Base-by-base conservation (phyloP, 805 yeast species). In the Sungouiella blattae region DNA sequence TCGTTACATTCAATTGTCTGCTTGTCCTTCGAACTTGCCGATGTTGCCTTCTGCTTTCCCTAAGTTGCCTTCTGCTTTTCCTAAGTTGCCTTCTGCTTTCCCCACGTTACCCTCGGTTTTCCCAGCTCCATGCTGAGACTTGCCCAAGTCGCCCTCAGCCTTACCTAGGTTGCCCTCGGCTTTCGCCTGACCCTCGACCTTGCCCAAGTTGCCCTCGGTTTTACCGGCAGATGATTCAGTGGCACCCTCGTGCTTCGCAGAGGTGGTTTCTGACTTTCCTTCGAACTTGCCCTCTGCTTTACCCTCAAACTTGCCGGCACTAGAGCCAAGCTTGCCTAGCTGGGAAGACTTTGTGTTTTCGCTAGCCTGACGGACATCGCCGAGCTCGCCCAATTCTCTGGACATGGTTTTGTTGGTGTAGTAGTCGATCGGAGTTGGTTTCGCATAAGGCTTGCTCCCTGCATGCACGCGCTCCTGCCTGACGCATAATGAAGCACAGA, bases 121-220 rank as follows among this genome's bases (percentile, higher is more conserved):
- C 4, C 35, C 44, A 2, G 17, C 9, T 9, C n/a, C 18, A 3
- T n/a, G 17, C 20, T 42, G 43, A 5, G 35, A 24, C 11, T 30
- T 30, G 1, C 31, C 31, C 7, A 28, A n/a, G 26, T 30, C 25
- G n/a, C 36, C 36, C 18, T 34, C 37, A 6, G 40, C 28, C 9
- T 46, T 34, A 2, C 50, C 50, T 27, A 34, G 33, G 23, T 52
- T 44, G 14, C 55, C 55, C 14, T 41, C 44, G 4, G 44, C 30
- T 7, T 22, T 33, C 6, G 1, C 29, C 29, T 11, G 34, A 11
- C 35, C 35, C 22, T 33, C 36, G 9, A 37, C 28, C 11, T 45
- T 33, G 6, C 50, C 50, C 29, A 34, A 35, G 23, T 52, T 44
- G 14, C 55, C 55, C 16, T 41, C 44, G 6, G 44, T 32, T 11